A percentile compares a stretch with the other conserved stretches of the same genome.
Evolutionary conservation across 352 stramenopile species (phyloP).

Genomic region (Stramenopiles sp.): DNA sequence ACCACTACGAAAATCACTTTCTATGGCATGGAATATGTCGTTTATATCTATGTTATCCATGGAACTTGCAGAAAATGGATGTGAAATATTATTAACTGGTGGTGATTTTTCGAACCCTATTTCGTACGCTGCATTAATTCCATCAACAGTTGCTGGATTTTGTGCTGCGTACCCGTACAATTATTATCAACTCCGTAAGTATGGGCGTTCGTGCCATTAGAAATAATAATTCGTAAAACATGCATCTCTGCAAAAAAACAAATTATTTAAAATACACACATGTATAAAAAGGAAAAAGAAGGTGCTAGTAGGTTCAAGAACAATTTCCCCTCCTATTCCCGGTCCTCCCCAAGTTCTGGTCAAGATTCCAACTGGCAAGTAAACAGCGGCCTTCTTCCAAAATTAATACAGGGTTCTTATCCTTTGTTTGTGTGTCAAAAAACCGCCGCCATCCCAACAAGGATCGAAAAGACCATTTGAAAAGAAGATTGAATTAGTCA

Average conservation of each 20-base stretch:
- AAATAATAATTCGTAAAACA: not conserved
- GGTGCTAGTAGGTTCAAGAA: not conserved
- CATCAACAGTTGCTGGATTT: not conserved
- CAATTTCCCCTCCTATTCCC: not conserved
- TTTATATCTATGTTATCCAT: slow-evolving; percentile 7
- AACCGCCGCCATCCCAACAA: not conserved
- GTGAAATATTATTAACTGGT: not conserved
- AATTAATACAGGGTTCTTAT: not conserved
- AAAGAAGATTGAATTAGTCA: too few species aligned
- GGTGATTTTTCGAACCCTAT: not conserved
- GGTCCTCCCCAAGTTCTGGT: not conserved
- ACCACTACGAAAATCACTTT: not conserved
- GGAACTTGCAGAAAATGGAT: slow-evolving; percentile 2
- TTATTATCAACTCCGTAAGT: slow-evolving; percentile 8
- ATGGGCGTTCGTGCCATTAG: not conserved
- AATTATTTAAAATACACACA: not conserved
- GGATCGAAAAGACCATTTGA: not conserved
- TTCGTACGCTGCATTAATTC: not conserved
- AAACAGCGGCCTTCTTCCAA: not conserved
- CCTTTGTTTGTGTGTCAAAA: not conserved
- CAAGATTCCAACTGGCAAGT: not conserved
- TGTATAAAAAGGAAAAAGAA: not conserved
- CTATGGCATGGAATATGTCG: slow-evolving; percentile 3
- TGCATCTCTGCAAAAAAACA: not conserved
- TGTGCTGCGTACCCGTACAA: not conserved